Base-by-base conservation (phyloP, 2,329 filamentous ascomycete species). In the Bipolaris bicolor region DNA sequence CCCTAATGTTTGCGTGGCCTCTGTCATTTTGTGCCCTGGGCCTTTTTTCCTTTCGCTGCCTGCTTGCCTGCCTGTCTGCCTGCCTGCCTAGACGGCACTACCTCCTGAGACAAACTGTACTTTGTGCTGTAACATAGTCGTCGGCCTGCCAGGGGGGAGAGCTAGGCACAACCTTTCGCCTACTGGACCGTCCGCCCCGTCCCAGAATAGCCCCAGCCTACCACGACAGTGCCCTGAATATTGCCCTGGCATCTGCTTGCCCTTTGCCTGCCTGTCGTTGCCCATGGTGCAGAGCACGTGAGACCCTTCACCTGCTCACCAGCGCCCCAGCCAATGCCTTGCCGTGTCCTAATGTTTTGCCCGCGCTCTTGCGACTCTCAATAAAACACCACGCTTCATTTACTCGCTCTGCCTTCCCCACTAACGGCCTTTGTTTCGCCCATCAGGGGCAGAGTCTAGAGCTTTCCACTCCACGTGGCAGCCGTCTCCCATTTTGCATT, bases 11-110 rank as follows among this genome's bases (percentile, higher is more conserved):
- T 52, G 52, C 49, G 54, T 50, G 55, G 62, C 57, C 54, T 49
- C 53, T 51, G 57, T 26, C 31, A 22, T 56, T 64, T 56, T 64
- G 61, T 60, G 63, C 66, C 63, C 7, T 29, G 26, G 26, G 26
- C 26, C 26, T 29, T 29, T 7, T 29, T 62, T 54, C 40, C 44
- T 56, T 62, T 61, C 64, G 20, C 20, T 40, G 37, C 16, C 9
- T 20, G 37, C 7, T 18, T 20, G 37, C 16, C 37, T 40, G 37
- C 7, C 37, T 39, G 36, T 7, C 18, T 40, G 37, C 7, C 37
- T 39, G 3, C 41, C 43, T 53, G 64, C 63, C 64, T 45, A n/a
- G 16, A n/a, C n/a, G 43, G 7, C 24, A 18, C 24, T 45, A 18
- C 9, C 26, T 16, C 24, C 43, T 45, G 43, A 45, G 22, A 45